phyloP scores from a whole-genome alignment of 2,329 filamentous ascomycete genomes.

The Periconia sp. region DNA sequence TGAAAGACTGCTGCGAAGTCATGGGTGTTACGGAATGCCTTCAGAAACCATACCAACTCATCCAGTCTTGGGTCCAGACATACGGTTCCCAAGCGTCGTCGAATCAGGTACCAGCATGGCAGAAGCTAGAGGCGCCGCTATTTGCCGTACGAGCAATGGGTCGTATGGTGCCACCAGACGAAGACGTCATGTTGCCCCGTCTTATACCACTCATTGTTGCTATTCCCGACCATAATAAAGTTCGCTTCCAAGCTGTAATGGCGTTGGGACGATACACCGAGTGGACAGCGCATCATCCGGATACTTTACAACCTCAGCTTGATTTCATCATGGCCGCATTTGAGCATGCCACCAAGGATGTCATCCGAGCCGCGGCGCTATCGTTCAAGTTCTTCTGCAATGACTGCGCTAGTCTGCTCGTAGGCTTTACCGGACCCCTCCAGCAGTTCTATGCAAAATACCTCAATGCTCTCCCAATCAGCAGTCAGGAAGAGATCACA shows the following conservation, averaged over 20 bases:
- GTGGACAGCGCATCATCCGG: slow-evolving; percentile 93
- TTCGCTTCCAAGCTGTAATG: slow-evolving; percentile 99
- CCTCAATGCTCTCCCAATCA: slow-evolving; percentile 80
- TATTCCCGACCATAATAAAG: slow-evolving; percentile 93
- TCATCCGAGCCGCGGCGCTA: slow-evolving; percentile 88
- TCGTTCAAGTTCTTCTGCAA: slow-evolving; percentile 97
- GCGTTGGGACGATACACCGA: slow-evolving; percentile 95
- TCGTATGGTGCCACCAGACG: slow-evolving; percentile 90
- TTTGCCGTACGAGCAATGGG: slow-evolving; percentile 97
- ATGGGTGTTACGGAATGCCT: slow-evolving; percentile 93
- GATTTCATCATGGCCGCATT: slow-evolving; percentile 96
- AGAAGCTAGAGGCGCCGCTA: slow-evolving; percentile 90
- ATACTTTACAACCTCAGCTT: slow-evolving; percentile 90
- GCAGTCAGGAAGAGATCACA: slow-evolving; percentile 94
- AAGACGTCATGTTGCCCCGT: slow-evolving; percentile 84
- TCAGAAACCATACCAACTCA: slow-evolving; percentile 82
- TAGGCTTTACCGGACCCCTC: slow-evolving; percentile 81
- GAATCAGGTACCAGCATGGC: slow-evolving; percentile 88
- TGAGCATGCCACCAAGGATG: slow-evolving; percentile 84
- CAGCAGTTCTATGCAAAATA: slow-evolving; percentile 93
- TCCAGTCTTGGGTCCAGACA: slow-evolving; percentile 85
- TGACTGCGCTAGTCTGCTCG: slow-evolving; percentile 87
- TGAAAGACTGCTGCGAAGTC: slow-evolving; percentile 96
- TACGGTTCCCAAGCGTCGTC: slow-evolving; percentile 78
- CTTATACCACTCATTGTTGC: slow-evolving; percentile 93